Evolutionary conservation across 2,329 filamentous ascomycete species (phyloP), one percentile per base, ranked within the genome.

Genomic region (Pseudogymnoascus sp.): DNA sequence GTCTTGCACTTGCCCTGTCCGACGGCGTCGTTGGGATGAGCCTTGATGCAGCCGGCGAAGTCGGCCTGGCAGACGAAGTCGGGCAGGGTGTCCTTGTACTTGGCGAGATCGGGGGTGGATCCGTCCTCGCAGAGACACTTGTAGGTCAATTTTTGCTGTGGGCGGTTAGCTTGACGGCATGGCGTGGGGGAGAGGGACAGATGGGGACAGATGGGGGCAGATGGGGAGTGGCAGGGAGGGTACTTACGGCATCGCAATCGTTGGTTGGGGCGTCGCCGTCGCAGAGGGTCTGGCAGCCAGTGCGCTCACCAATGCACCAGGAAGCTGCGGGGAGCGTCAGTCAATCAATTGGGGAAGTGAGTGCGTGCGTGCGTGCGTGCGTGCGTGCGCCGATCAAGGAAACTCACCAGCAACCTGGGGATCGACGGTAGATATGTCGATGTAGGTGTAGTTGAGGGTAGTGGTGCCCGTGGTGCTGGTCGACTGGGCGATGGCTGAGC

Each of bases 231-330:
- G 38, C 46, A 14, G 28, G 60, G 59, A 19, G 19, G 19, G 19
- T 19, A 75, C 83, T 72, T 80, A 89, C 86, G 37, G 75, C 50
- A 66, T 84, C 78, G 72, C 86, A 89, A 59, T 70, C 74, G 77
- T 87, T 87, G 66, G 71, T 69, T 65, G 71, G 74, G 67, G 78
- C 75, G 66, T 73, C 70, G 66, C 79, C 79, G 66, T 78, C 78
- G 75, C 86, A 89, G 66, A 88, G 78, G 64, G 79, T 72, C 14
- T 82, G 83, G 76, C 86, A 89, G 50, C 79, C 80, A 74, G 85
- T 84, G 65, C 75, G 75, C 76, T 88, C 77, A 66, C 79, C 83
- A 62, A 74, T 73, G 72, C 86, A 89, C 84, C 84, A 88, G 63
- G 75, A 69, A 65, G 71, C 80, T 82, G 64, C 60, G 59, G 28